Percentiles rank a stretch among this genome's conserved stretches.
Conservation (phyloP, 1,284 basidiomycete genomes). For the Rhodotorula sp. region DNA sequence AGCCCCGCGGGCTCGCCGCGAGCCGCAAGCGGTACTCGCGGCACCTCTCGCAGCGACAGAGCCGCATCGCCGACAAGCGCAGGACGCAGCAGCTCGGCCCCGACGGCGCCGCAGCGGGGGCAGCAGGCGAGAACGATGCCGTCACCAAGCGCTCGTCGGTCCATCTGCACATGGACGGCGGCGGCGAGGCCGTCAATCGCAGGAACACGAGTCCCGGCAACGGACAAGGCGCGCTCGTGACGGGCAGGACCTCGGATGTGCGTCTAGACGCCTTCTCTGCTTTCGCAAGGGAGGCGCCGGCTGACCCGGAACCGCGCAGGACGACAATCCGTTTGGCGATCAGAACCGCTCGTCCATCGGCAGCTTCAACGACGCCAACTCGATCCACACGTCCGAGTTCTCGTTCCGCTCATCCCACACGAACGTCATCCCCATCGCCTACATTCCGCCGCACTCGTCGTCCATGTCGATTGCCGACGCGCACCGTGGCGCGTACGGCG, state of each 20-base stretch:
- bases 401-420: constrained; percentile 47
- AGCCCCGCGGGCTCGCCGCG: constrained; percentile 34
- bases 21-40: constrained; percentile 36
- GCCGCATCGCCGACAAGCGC: constrained; percentile 21
- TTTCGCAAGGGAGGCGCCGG: no score
- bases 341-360: constrained; percentile 40
- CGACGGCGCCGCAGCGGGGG: neutral
- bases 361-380: constrained; percentile 31
- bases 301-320: constrained; percentile 8
- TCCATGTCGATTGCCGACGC: constrained; percentile 43
- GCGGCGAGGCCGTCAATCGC: constrained; percentile 4
- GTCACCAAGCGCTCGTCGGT: constrained; percentile 28
- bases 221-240: constrained; percentile 1
- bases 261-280: neutral
- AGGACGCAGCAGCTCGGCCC: neutral
- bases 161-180: constrained; percentile 25
- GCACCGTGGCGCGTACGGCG: constrained; percentile 26
- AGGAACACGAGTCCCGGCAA: constrained; percentile 1
- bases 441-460: constrained; percentile 46
- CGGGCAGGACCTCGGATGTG: constrained; percentile 29
- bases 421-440: constrained; percentile 48
- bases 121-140: neutral
- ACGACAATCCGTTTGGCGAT: constrained; percentile 41
- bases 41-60: constrained; percentile 31
- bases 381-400: constrained; percentile 39